phyloP scores from a whole-genome alignment of 495 filamentous ascomycete genomes.

The Sabuloglossum arenarium region DNA sequence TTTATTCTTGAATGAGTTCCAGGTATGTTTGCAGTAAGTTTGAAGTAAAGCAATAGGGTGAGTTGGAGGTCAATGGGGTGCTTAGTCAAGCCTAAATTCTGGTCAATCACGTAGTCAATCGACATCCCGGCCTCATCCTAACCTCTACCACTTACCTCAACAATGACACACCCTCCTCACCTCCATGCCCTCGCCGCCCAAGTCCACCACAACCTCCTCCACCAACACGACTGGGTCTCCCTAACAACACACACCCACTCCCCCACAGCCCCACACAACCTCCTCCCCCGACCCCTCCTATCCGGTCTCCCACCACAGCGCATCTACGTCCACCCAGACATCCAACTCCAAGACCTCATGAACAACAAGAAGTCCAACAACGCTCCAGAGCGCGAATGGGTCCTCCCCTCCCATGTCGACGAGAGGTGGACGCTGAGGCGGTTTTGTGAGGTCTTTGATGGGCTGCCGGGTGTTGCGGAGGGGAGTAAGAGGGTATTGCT shows the following conservation, averaged over 20 bases:
- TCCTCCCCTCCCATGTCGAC: constrained; percentile 59
- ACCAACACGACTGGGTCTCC: constrained; percentile 72
- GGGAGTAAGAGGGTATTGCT: constrained; percentile 49
- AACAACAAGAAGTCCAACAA: constrained; percentile 26
- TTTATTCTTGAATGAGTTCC: too few species aligned
- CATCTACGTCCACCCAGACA: constrained; percentile 83
- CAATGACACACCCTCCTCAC: constrained; percentile 12
- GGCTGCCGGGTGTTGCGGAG: constrained; percentile 11
- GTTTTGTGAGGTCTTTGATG: constrained; percentile 65
- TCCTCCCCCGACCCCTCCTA: constrained; percentile 42
- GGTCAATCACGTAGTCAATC: too few species aligned
- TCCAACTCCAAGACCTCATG: constrained; percentile 42
- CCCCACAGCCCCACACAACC: constrained; percentile 1
- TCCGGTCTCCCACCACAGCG: constrained; percentile 74
- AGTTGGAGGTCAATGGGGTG: too few species aligned
- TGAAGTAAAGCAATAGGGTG: too few species aligned
- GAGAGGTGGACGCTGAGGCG: constrained; percentile 65
- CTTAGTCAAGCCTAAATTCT: too few species aligned
- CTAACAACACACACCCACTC: constrained; percentile 40
- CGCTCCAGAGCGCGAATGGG: constrained; percentile 49
- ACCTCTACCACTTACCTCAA: constrained; percentile 6
- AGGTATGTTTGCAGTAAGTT: too few species aligned
- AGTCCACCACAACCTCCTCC: constrained; percentile 58
- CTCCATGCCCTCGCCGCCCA: constrained; percentile 35
- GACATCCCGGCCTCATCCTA: background rate